Percentiles rank a stretch among this genome's conserved stretches.
Evolutionary conservation across 2,329 filamentous ascomycete genomes (phyloP).

Genomic region (Mycosphaerella arachidis): DNA sequence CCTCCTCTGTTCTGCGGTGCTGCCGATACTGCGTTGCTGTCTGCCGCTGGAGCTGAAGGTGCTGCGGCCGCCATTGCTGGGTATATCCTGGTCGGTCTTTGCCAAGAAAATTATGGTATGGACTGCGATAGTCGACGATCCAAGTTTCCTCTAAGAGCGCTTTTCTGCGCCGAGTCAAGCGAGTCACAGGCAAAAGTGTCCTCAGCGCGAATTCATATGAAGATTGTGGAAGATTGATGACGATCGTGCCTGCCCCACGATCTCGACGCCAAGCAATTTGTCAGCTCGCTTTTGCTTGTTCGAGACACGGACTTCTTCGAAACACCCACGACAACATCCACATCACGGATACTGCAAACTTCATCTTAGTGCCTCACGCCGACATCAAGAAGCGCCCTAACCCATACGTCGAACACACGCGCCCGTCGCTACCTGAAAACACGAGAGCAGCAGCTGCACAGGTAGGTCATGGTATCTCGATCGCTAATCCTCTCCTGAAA

Average conservation of each 20-base stretch:
- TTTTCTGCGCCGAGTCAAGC: not conserved
- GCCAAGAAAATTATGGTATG: not conserved
- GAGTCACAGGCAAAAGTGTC: not conserved
- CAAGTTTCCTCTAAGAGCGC: not conserved
- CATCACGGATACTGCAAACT: not conserved
- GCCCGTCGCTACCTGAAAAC: not conserved
- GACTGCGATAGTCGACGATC: not conserved
- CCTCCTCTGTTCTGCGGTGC: constrained; percentile 7
- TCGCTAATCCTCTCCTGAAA: not conserved
- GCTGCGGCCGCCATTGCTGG: constrained; percentile 13
- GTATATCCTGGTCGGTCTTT: not conserved
- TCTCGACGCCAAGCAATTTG: not conserved
- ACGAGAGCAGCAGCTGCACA: not conserved
- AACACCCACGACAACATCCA: not conserved
- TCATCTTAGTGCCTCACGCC: not conserved
- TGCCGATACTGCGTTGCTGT: not conserved
- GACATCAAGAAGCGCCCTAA: not conserved
- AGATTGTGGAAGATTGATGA: not conserved
- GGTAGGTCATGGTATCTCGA: not conserved
- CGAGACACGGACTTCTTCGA: not conserved
- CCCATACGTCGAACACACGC: not conserved
- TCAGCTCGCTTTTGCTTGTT: not conserved
- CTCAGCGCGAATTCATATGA: not conserved
- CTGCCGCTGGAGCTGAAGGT: constrained; percentile 8
- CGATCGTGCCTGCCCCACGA: not conserved